phyloP scores from a whole-genome alignment of 2,329 filamentous ascomycete genomes.

The Alternaria atra region DNA sequence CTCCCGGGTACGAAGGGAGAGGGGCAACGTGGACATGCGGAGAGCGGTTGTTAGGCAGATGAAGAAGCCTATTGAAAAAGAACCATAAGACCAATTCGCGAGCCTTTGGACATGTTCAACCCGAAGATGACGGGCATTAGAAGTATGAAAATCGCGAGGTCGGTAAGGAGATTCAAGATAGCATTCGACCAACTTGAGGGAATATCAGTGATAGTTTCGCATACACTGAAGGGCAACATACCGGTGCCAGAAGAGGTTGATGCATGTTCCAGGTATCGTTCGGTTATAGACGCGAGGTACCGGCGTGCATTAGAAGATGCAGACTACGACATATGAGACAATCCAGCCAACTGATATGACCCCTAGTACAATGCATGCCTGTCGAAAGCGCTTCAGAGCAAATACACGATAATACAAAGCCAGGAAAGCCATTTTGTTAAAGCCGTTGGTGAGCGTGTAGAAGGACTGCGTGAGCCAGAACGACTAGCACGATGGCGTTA shows the following conservation, averaged over 20 bases:
- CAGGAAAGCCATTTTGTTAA: conserved; percentile 40
- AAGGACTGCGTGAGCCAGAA: conserved; percentile 37
- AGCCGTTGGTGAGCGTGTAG: conserved; percentile 35
- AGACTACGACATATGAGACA: conserved; percentile 27
- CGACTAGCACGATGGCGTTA: conserved; percentile 13
- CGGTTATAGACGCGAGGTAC: conserved; percentile 26
- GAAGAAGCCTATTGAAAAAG: conserved; percentile 42
- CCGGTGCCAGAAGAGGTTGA: conserved; percentile 34
- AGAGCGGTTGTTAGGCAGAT: conserved; percentile 37
- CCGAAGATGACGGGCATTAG: conserved; percentile 31
- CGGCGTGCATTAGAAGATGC: conserved; percentile 35
- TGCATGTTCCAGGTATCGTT: conserved; percentile 28
- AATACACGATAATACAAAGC: conserved; percentile 39
- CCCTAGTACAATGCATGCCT: conserved; percentile 25
- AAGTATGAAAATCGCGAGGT: conserved; percentile 32
- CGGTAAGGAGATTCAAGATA: conserved; percentile 30
- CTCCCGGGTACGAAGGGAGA: conserved; percentile 26
- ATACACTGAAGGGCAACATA: conserved; percentile 10
- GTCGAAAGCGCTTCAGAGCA: conserved; percentile 26
- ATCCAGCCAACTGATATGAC: conserved; percentile 27
- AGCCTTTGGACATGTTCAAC: conserved; percentile 33
- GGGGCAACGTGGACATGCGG: conserved; percentile 37
- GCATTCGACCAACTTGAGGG: conserved; percentile 31
- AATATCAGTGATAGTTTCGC: not conserved
- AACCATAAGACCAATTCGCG: conserved; percentile 27